Evolutionary conservation across 345 rosid species (phyloP), one percentile per base, ranked within the genome.

Genomic region (Capsella bursapastoris): DNA sequence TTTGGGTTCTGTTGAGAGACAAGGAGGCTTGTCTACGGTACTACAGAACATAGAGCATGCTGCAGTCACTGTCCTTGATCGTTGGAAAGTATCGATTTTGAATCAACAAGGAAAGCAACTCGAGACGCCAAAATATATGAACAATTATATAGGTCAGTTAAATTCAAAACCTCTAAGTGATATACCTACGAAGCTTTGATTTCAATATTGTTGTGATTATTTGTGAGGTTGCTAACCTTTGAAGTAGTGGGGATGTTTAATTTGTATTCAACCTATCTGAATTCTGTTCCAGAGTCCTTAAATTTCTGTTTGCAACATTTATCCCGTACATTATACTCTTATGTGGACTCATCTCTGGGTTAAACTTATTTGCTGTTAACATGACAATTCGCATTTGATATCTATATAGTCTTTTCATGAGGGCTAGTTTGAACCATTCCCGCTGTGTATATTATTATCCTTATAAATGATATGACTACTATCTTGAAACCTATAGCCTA

Each of bases 1-100:
- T 61, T 81, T 92, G 84, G 86, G 91, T 41, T 83, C 90, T 44
- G 87, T 89, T 66, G 95, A 90, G 84, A 87, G 87, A 79, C 93
- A 87, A 60, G 98, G 98, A 68, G 97, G 97, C 50, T 85, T 92
- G 22, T 85, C 81, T 72, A 84, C 88, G n/a, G 77, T 90, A 37
- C 81, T 92, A 77, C 84, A 82, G 48, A 81, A 87, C 63, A 86
- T 89, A 70, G 97, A 90, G 81, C 79, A 87, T 82, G 92, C 95
- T 76, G 98, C 97, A 52, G 89, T 90, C 34, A 90, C 95, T 47
- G 90, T 92, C 78, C 95, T 92, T 74, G 98, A 92, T 73, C 84
- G 97, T 35, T 92, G 97, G 97, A 89, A 90, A 82, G 89, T 92
- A 49, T 74, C 82, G 5, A 82, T 92, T 53, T 12, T 81, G 56